Evolutionary conservation across 2,329 filamentous ascomycete species (phyloP).

Genomic region (Raffaelea albimanens): DNA sequence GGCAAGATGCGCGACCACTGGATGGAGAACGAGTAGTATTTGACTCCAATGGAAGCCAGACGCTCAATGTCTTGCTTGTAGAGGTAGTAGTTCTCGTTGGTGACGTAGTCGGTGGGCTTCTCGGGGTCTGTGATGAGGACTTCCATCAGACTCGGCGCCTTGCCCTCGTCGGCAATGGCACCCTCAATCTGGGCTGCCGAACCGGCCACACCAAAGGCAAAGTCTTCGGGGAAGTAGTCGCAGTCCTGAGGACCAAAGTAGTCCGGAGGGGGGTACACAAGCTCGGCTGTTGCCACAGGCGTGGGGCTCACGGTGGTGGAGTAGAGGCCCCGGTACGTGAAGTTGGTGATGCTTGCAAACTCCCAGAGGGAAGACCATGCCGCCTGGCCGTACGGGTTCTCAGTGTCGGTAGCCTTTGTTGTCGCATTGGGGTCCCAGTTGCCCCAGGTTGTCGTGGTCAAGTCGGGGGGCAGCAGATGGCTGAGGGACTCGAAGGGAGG

Average conservation of each 20-base stretch:
- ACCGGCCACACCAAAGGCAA: conserved; percentile 38
- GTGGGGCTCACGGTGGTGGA: conserved; percentile 44
- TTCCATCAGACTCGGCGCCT: conserved; percentile 32
- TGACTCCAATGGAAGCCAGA: conserved; percentile 39
- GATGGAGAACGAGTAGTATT: conserved; percentile 42
- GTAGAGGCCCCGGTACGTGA: conserved; percentile 4
- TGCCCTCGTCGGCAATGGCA: conserved; percentile 32
- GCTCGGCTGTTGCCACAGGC: conserved; percentile 41
- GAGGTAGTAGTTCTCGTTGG: conserved; percentile 43
- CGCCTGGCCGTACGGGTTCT: conserved; percentile 25
- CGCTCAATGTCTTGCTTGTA: conserved; percentile 48
- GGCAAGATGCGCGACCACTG: conserved; percentile 43
- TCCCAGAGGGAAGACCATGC: conserved; percentile 28
- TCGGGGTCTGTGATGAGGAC: conserved; percentile 16
- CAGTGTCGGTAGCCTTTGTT: conserved; percentile 20
- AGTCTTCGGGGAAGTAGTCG: conserved; percentile 37
- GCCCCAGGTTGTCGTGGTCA: conserved; percentile 30
- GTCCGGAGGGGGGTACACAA: conserved; percentile 43
- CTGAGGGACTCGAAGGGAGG: too few species aligned
- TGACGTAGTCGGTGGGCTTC: conserved; percentile 22
- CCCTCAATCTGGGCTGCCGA: conserved; percentile 37
- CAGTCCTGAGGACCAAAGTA: conserved; percentile 39
- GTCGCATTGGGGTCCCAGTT: conserved; percentile 24
- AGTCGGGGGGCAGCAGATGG: not conserved
- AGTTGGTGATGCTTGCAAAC: conserved; percentile 21